Evolutionary conservation across 345 rosid genomes (phyloP), one percentile per base, ranked within the genome.

Genomic region (Moricandia arvensis): DNA sequence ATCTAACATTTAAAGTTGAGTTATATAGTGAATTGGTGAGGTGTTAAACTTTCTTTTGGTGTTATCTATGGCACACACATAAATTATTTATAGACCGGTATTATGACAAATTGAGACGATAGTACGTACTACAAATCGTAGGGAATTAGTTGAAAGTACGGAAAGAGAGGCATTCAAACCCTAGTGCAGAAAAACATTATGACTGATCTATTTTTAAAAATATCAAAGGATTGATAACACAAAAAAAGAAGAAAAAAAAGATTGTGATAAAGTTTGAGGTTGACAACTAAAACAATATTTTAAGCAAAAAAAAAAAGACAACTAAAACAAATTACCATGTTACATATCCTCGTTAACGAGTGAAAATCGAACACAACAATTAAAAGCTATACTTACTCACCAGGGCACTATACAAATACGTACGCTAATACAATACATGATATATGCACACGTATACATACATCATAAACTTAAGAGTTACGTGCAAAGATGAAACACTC

Each of bases 401-500:
- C 5, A 43, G 16, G 49, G 49, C 49, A 43, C 49, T 43, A 43
- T 43, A 43, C 1, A 43, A 43, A 43, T 4, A 12, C 49, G 16
- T 13, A 13, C 16, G 15, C 49, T 13, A 12, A 11, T 43, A 43
- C 16, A 43, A 43, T 43, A 43, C 49, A 13, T 45, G 53, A n/a
- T 45, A 45, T 45, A 45, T 43, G 49, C 15, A 13, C 15, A 13
- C 15, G 49, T 54, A 73, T 72, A 49, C 24, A 21, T 7, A 49
- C 55, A 49, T 49, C 55, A 59, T n/a, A 45, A 16, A 45, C 53
- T 45, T 45, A n/a, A 45, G 18, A 65, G 73, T 71, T 45, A 65
- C 76, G 73, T 71, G 58, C 82, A 78, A 68, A 63, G 82, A 76
- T 80, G 58, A 66, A 66, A 63, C 60, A 61, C 55, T 45, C 53